phyloP scores from a whole-genome alignment of 2,329 filamentous ascomycete genomes.

The Claviceps cyperi region DNA sequence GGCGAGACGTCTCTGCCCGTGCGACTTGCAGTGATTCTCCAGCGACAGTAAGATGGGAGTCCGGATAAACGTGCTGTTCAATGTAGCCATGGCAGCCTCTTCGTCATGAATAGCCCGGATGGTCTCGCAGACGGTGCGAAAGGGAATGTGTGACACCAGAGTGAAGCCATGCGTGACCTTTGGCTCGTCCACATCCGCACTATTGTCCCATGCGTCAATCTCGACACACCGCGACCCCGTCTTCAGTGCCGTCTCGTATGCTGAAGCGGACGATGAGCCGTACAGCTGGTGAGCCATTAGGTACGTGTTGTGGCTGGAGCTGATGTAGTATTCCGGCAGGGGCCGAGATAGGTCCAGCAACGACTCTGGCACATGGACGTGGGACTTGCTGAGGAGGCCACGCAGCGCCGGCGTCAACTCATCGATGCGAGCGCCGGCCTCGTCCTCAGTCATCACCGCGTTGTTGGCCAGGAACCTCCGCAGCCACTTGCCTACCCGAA shows the following conservation, averaged over 20 bases:
- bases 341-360: constrained; percentile 44
- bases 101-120: constrained; percentile 48
- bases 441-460: constrained; percentile 31
- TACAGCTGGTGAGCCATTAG: constrained; percentile 55
- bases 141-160: constrained; percentile 49
- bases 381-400: constrained; percentile 38
- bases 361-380: constrained; percentile 39
- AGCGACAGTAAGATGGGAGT: constrained; percentile 50
- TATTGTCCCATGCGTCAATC: constrained; percentile 59
- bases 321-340: constrained; percentile 57
- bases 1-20: constrained; percentile 46
- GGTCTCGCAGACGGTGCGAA: constrained; percentile 50
- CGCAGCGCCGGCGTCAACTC: constrained; percentile 30
- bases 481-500: constrained; percentile 45
- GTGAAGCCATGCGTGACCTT: constrained; percentile 60
- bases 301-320: constrained; percentile 62
- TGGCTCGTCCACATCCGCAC: constrained; percentile 44
- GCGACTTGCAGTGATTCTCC: constrained; percentile 49
- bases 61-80: constrained; percentile 23
- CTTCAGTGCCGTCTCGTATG: constrained; percentile 47
- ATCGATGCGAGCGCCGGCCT: constrained; percentile 29
- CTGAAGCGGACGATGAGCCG: constrained; percentile 45
- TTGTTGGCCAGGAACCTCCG: constrained; percentile 40
- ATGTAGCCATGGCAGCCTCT: constrained; percentile 31
- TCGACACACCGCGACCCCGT: constrained; percentile 57